A percentile compares a stretch with the other conserved stretches of the same genome.
Conservation (phyloP, 192 early-diverging fungal species). For the Dimargaris xerosporica region DNA sequence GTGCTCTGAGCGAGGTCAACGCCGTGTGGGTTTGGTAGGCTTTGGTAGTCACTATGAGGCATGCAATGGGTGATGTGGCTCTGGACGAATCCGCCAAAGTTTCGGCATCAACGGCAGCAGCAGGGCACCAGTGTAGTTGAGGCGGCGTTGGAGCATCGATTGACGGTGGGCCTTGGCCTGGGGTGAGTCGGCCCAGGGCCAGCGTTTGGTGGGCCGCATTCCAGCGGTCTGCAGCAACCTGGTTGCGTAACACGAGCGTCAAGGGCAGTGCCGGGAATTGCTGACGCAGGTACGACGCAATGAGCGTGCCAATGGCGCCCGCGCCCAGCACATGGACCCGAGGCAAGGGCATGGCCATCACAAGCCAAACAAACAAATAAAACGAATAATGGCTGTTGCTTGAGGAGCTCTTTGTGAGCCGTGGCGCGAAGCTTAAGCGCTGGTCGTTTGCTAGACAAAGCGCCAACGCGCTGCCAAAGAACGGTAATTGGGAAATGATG, state of each 20-base stretch:
- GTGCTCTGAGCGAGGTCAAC: constrained; percentile 26
- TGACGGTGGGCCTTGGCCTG: constrained; percentile 7
- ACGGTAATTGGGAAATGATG: too few relatives aligned
- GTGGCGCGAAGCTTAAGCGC: too few relatives aligned
- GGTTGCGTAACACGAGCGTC: constrained; percentile 39
- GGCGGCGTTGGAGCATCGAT: too few relatives aligned
- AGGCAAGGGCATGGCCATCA: too few relatives aligned
- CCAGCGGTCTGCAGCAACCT: constrained; percentile 23
- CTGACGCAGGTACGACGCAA: constrained; percentile 39
- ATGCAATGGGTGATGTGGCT: constrained; percentile 24
- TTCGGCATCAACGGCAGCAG: too few relatives aligned
- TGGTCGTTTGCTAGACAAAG: too few relatives aligned
- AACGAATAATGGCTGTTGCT: too few relatives aligned
- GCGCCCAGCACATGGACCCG: constrained; percentile 49
- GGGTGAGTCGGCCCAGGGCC: constrained; percentile 17
- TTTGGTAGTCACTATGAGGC: constrained; percentile 47
- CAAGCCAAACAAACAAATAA: too few relatives aligned
- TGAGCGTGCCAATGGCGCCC: constrained; percentile 50
- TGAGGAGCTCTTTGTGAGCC: too few relatives aligned
- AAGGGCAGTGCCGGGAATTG: constrained; percentile 25
- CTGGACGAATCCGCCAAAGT: constrained; percentile 13
- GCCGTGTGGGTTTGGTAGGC: constrained; percentile 41
- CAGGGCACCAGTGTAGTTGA: too few relatives aligned
- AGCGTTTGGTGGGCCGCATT: constrained; percentile 14
- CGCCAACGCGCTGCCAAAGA: too few relatives aligned